phyloP scores from a whole-genome alignment of 1,139 yeast genomes.

The Kurtzmaniella quercitrusa region DNA sequence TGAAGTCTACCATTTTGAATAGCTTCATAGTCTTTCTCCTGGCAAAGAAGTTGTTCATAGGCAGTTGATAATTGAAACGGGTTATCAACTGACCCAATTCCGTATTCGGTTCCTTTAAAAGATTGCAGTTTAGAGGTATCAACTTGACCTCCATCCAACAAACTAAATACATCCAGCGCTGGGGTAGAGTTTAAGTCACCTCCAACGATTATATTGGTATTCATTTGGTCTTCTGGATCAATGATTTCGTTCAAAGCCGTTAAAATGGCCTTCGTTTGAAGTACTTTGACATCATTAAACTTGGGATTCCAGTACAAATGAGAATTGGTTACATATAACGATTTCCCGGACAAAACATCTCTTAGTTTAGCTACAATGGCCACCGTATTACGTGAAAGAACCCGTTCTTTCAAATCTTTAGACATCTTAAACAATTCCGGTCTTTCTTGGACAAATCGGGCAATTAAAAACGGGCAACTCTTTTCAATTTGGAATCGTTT shows the following conservation, averaged over 20 bases:
- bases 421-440: slow-evolving; percentile 32
- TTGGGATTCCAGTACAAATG: slow-evolving; percentile 57
- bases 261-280: slow-evolving; percentile 49
- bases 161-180: slow-evolving; percentile 42
- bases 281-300: slow-evolving; percentile 49
- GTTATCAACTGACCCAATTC: slow-evolving; percentile 17
- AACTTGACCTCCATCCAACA: slow-evolving; percentile 34
- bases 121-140: slow-evolving; percentile 21
- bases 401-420: slow-evolving; percentile 27
- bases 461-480: slow-evolving; percentile 36
- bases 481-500: slow-evolving; percentile 43
- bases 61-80: slow-evolving; percentile 19
- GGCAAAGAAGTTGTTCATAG: slow-evolving; percentile 12
- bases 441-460: slow-evolving; percentile 27
- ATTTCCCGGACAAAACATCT: slow-evolving; percentile 35
- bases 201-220: slow-evolving; percentile 24
- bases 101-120: slow-evolving; percentile 28
- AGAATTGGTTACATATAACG: slow-evolving; percentile 48
- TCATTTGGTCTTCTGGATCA: slow-evolving; percentile 12
- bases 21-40: neutral
- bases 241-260: slow-evolving; percentile 20
- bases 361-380: slow-evolving; percentile 43
- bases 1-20: slow-evolving; percentile 18
- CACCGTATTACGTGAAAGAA: slow-evolving; percentile 53
- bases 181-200: slow-evolving; percentile 57